These are phyloP conservation scores for Citrus medica DNA, from an alignment of 345 rosid species.

Conservation along the genomic window DNA sequence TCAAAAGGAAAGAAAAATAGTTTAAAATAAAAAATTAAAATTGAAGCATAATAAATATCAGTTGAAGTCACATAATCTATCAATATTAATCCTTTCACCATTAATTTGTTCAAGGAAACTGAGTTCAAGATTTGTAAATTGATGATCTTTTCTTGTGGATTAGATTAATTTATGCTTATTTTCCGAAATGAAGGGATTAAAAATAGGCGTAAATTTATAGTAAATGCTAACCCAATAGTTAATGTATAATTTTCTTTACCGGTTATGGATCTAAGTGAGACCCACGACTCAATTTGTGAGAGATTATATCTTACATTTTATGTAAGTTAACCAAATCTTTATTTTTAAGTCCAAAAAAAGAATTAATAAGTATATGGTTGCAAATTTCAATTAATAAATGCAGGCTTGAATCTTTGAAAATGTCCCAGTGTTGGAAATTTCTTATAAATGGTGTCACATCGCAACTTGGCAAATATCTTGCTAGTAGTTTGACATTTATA, in stretches of 20 bases:
- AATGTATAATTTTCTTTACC: accelerated
- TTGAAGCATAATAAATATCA: not conserved
- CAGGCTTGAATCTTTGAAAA: not conserved
- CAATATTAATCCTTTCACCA: not conserved
- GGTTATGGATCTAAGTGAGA: accelerated
- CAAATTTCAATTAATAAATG: not conserved
- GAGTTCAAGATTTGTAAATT: not conserved
- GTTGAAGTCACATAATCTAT: not conserved
- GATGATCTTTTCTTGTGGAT: not conserved
- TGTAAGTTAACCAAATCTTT: accelerated
- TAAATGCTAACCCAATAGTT: not conserved
- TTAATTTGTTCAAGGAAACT: not conserved
- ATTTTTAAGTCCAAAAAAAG: too few relatives aligned
- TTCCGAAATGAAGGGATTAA: not conserved
- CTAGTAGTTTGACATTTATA: not conserved
- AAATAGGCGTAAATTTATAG: too few relatives aligned
- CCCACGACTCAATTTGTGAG: accelerated
- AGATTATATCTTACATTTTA: accelerated
- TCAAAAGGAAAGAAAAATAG: not conserved
- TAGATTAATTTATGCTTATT: too few relatives aligned
- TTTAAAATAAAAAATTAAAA: not conserved
- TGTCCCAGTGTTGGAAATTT: not conserved
- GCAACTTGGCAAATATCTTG: not conserved
- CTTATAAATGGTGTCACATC: not conserved
- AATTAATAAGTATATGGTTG: not conserved